These are phyloP conservation scores for Ustilaginoidea virens DNA, from an alignment of 2,329 filamentous ascomycete species.

Conservation along the genomic window DNA sequence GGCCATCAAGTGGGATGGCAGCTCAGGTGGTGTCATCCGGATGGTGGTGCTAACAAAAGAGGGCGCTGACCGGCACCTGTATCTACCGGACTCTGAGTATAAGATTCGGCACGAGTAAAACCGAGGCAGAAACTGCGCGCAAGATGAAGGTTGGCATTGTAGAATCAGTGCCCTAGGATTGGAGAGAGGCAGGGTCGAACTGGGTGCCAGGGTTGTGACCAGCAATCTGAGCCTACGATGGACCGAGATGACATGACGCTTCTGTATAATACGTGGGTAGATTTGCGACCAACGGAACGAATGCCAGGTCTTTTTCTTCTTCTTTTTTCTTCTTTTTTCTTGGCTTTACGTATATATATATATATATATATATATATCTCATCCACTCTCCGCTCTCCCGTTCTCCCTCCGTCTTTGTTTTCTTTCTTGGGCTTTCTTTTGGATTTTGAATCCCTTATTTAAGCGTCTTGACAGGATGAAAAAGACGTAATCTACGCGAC, in stretches of 20 bases:
- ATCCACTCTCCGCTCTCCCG: neutral
- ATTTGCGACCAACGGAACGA: slow-evolving; percentile 1
- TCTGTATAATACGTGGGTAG: slow-evolving; percentile 2
- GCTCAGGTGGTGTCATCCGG: slow-evolving; percentile 92
- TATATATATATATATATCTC: too few species aligned
- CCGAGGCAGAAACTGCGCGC: too few species aligned
- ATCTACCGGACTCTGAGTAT: slow-evolving; percentile 87
- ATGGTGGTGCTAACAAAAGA: slow-evolving; percentile 90
- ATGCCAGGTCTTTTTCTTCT: neutral
- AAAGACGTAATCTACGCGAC: too few species aligned
- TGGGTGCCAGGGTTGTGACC: too few species aligned
- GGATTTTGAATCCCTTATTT: too few species aligned
- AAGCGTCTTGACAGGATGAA: too few species aligned
- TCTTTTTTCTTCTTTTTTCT: neutral
- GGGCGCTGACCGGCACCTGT: slow-evolving; percentile 85
- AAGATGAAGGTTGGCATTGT: neutral
- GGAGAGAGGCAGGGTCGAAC: too few species aligned
- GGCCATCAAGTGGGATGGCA: slow-evolving; percentile 99
- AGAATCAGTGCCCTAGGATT: too few species aligned
- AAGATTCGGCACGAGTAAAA: slow-evolving; percentile 49
- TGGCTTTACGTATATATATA: neutral
- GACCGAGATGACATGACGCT: slow-evolving; percentile 1
- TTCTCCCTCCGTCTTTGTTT: too few species aligned
- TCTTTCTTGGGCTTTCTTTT: too few species aligned
- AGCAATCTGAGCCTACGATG: neutral